Evolutionary conservation across 1,284 basidiomycete species (phyloP).

Genomic region (Fomes fomentarius): DNA sequence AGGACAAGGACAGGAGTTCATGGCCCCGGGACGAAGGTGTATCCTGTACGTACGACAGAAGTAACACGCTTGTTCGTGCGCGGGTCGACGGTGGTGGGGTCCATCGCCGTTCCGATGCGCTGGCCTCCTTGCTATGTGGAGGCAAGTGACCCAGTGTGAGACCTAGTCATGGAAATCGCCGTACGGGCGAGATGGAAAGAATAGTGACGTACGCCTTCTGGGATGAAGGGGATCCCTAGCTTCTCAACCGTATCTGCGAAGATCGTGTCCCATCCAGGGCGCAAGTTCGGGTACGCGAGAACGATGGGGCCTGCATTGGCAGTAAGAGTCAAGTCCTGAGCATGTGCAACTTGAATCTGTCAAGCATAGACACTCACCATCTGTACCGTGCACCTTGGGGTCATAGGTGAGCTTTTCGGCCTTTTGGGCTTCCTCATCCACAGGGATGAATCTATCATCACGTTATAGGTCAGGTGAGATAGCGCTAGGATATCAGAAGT

Average conservation of each 20-base stretch:
- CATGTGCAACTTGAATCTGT: not conserved
- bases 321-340: not conserved
- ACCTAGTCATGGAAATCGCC: too few relatives aligned
- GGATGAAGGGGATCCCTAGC: slow-evolving; percentile 1
- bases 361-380: not conserved
- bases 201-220: slow-evolving; percentile 3
- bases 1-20: not conserved
- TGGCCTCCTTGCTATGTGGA: slow-evolving; percentile 2
- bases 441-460: slow-evolving; percentile 1
- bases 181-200: too few relatives aligned
- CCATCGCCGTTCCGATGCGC: not conserved
- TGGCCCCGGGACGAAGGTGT: too few relatives aligned
- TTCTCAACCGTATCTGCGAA: slow-evolving; percentile 1
- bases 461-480: not conserved
- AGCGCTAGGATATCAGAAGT: not conserved
- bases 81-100: slow-evolving; percentile 7
- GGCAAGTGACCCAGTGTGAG: not conserved
- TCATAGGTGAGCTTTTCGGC: slow-evolving; percentile 1
- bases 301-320: slow-evolving; percentile 1
- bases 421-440: not conserved
- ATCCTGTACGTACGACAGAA: slow-evolving; percentile 3
- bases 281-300: slow-evolving; percentile 1
- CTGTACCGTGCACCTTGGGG: slow-evolving; percentile 1
- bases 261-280: slow-evolving; percentile 2
- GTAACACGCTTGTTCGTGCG: slow-evolving; percentile 6